These are phyloP conservation scores for Tuber melanosporum DNA, from an alignment of 495 filamentous ascomycete species.

Conservation along the genomic window DNA sequence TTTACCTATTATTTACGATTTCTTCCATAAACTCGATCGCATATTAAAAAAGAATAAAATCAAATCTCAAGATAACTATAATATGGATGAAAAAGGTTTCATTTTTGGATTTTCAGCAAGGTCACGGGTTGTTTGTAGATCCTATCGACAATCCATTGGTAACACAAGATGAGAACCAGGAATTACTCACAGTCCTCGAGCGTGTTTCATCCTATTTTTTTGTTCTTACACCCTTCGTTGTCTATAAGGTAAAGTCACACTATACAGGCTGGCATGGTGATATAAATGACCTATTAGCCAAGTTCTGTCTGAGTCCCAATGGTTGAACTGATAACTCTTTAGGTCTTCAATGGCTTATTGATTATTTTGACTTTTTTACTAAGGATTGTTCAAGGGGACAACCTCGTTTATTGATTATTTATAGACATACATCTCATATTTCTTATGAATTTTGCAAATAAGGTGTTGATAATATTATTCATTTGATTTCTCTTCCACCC, in stretches of 20 bases:
- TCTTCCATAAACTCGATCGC: too few relatives aligned
- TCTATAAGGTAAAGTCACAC: neutral
- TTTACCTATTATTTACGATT: too few relatives aligned
- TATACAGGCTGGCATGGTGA: neutral
- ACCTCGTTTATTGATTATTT: too few relatives aligned
- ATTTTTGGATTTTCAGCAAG: neutral
- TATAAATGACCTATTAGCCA: neutral
- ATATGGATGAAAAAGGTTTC: constrained; percentile 16
- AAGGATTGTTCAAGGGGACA: too few relatives aligned
- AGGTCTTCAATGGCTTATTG: neutral
- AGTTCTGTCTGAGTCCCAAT: neutral
- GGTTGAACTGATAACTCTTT: neutral
- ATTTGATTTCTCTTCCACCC: neutral
- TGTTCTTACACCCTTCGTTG: neutral
- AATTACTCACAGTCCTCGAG: neutral
- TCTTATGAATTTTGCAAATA: too few relatives aligned
- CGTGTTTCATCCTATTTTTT: neutral
- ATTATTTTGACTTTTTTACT: too few relatives aligned
- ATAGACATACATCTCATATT: too few relatives aligned
- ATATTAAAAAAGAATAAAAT: too few relatives aligned
- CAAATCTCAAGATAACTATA: neutral
- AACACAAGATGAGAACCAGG: neutral
- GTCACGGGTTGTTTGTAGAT: neutral
- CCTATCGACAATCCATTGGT: neutral
- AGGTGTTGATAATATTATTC: too few relatives aligned